Evolutionary conservation across 805 yeast genomes (phyloP).

Genomic region (Nakazawaea peltata): DNA sequence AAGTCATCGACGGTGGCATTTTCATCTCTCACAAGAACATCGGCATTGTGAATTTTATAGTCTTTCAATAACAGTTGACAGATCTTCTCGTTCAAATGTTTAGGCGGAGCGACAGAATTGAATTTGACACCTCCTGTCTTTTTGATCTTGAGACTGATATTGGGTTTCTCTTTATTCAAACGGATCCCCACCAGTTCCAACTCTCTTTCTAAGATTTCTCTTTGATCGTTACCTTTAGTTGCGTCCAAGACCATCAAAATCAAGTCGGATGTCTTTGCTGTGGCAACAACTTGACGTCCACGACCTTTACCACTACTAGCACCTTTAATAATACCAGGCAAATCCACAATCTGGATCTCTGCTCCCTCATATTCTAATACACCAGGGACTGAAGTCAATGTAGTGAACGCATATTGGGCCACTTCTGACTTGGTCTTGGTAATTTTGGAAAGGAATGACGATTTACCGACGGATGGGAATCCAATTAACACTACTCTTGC

Average conservation of each 20-base stretch:
- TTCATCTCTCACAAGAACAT: slow-evolving; percentile 83
- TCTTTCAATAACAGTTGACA: slow-evolving; percentile 74
- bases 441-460: slow-evolving; percentile 80
- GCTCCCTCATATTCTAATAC: slow-evolving; percentile 94
- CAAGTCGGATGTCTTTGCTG: slow-evolving; percentile 91
- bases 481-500: slow-evolving; percentile 95
- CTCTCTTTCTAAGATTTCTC: slow-evolving; percentile 80
- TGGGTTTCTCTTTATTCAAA: slow-evolving; percentile 74
- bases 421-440: slow-evolving; percentile 93
- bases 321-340: slow-evolving; percentile 96
- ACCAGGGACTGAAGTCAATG: slow-evolving; percentile 94
- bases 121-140: slow-evolving; percentile 89
- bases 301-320: slow-evolving; percentile 97
- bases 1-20: slow-evolving; percentile 87
- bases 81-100: slow-evolving; percentile 71
- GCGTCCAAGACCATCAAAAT: slow-evolving; percentile 93
- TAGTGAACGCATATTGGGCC: slow-evolving; percentile 92
- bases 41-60: slow-evolving; percentile 88
- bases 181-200: slow-evolving; percentile 92
- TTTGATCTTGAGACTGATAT: slow-evolving; percentile 68
- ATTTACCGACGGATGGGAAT: slow-evolving; percentile 96
- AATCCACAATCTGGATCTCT: slow-evolving; percentile 92
- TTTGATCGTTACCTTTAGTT: slow-evolving; percentile 85
- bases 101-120: slow-evolving; percentile 75
- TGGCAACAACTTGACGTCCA: slow-evolving; percentile 94